A percentile compares a stretch with the other conserved stretches of the same genome.
Conservation (phyloP, 129 eudicot genomes). For the Tagetes patula region DNA sequence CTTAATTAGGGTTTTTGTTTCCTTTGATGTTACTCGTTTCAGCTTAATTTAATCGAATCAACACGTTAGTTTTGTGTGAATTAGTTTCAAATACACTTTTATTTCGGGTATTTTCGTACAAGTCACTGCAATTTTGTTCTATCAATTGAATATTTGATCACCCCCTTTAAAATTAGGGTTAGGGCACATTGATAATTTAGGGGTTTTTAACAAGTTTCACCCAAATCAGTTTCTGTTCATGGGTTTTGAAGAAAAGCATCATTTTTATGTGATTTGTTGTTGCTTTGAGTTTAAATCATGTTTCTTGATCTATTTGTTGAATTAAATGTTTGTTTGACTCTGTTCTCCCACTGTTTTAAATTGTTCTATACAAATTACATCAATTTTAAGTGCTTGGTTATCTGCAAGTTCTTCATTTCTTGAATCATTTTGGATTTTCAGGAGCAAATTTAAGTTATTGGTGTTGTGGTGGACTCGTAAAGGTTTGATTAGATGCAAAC, state of each 20-base stretch:
- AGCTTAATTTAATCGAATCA: slow-evolving; percentile 10
- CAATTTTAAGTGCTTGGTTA: neutral
- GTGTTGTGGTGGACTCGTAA: slow-evolving; percentile 1
- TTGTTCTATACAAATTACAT: slow-evolving; percentile 1
- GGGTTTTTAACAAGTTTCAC: neutral
- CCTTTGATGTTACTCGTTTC: neutral
- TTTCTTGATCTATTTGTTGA: slow-evolving; percentile 25
- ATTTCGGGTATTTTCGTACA: neutral
- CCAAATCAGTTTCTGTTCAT: neutral
- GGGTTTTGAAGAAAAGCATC: slow-evolving; percentile 5
- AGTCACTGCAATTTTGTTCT: neutral
- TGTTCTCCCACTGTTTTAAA: neutral
- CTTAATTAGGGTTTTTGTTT: slow-evolving; percentile 11
- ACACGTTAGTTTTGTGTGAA: slow-evolving; percentile 2
- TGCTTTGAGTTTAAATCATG: slow-evolving; percentile 4
- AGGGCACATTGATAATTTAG: neutral
- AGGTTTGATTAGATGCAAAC: slow-evolving; percentile 49
- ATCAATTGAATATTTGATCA: neutral
- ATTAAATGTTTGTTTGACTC: slow-evolving; percentile 14
- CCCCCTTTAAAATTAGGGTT: neutral
- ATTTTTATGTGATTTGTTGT: slow-evolving; percentile 8
- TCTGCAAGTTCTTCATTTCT: slow-evolving; percentile 18
- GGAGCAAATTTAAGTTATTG: slow-evolving; percentile 4
- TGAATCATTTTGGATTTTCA: slow-evolving; percentile 10
- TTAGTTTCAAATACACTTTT: no score